Conservation (phyloP, 2,329 filamentous ascomycete species). For the Calonectria hongkongensis region DNA sequence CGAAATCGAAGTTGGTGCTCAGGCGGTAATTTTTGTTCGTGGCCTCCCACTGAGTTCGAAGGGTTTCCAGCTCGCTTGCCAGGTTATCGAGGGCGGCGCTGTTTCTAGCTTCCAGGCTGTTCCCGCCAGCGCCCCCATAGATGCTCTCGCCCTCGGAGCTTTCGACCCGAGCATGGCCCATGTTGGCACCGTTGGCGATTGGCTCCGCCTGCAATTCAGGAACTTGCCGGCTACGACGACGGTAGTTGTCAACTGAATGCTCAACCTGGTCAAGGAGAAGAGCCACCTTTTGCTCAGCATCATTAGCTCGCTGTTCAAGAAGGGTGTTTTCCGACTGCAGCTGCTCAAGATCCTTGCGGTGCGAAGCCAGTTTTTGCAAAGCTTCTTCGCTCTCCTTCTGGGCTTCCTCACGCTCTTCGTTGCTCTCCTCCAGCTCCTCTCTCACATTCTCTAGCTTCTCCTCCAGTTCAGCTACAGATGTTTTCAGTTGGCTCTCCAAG, state of each 20-base stretch:
- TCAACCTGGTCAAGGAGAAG: conserved; percentile 96
- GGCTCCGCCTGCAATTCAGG: conserved; percentile 71
- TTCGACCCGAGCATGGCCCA: conserved; percentile 70
- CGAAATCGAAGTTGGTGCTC: conserved; percentile 92
- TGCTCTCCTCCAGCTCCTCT: conserved; percentile 79
- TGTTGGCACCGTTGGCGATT: conserved; percentile 59
- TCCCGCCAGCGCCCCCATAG: conserved; percentile 69
- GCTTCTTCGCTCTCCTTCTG: conserved; percentile 72
- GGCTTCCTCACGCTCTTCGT: conserved; percentile 82
- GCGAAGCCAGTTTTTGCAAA: conserved; percentile 73
- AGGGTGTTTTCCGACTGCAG: conserved; percentile 87
- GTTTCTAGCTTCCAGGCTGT: conserved; percentile 68
- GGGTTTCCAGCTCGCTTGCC: conserved; percentile 91
- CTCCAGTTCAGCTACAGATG: conserved; percentile 81
- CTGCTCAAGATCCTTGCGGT: conserved; percentile 83
- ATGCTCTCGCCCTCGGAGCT: conserved; percentile 78
- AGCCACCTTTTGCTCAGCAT: conserved; percentile 95
- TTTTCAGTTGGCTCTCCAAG: conserved; percentile 81
- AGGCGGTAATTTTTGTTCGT: conserved; percentile 96
- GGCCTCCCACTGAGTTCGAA: conserved; percentile 94
- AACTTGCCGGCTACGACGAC: conserved; percentile 81
- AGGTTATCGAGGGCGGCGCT: conserved; percentile 89
- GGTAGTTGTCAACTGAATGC: conserved; percentile 94
- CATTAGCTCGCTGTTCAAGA: conserved; percentile 88
- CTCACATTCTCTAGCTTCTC: conserved; percentile 80